Evolutionary conservation across 768 basidiomycete genomes (phyloP).

Genomic region (Trametes gibbosa): DNA sequence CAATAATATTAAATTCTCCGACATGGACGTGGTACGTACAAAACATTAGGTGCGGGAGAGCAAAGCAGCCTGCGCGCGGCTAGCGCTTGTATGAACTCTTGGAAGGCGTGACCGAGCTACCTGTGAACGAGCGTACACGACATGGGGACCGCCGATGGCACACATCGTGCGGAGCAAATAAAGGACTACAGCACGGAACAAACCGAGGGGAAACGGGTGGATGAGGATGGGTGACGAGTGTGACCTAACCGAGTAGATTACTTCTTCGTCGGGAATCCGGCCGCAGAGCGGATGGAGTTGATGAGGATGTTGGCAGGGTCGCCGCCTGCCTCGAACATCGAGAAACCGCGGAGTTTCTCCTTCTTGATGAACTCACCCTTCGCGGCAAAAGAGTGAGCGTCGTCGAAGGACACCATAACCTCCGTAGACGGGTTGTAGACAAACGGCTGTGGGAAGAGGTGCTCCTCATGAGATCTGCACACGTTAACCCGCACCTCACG

Average conservation of each 20-base stretch:
- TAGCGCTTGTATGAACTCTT: too few relatives aligned
- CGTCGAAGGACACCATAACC: slow-evolving; percentile 65
- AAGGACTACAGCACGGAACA: neutral
- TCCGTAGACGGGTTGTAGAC: slow-evolving; percentile 55
- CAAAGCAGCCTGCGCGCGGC: neutral
- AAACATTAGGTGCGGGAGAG: neutral
- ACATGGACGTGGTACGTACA: neutral
- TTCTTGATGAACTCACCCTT: slow-evolving; percentile 61
- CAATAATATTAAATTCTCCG: neutral
- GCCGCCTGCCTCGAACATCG: slow-evolving; percentile 71
- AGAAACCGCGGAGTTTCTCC: slow-evolving; percentile 58
- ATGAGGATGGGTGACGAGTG: neutral
- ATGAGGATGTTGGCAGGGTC: slow-evolving; percentile 62
- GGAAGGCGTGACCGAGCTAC: neutral
- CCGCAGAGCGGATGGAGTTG: slow-evolving; percentile 45
- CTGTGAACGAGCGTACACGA: neutral
- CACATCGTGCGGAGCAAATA: neutral
- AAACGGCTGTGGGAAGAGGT: slow-evolving; percentile 49
- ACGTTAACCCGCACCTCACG: neutral
- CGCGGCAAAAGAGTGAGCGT: slow-evolving; percentile 53
- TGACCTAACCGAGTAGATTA: neutral
- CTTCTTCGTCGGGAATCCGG: slow-evolving; percentile 14
- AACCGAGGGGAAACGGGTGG: neutral
- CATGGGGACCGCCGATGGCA: neutral
- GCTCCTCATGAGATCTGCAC: neutral